Evolutionary conservation across 176 grass and related monocot species (phyloP).

Genomic region (Cenchrus purpureus): DNA sequence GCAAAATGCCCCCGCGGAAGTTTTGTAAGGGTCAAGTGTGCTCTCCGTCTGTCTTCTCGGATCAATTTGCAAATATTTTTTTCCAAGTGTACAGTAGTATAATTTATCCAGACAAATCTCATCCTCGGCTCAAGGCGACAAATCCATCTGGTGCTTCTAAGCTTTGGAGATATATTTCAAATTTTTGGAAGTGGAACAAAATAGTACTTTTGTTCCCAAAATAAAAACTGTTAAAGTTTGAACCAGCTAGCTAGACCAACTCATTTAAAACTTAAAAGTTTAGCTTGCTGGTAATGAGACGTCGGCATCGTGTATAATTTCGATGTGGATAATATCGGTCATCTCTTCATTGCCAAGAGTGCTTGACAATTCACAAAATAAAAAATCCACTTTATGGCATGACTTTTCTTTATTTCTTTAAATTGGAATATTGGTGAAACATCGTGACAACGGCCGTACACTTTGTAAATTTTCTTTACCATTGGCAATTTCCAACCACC

Average conservation of each 20-base stretch:
- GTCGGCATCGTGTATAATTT: not conserved
- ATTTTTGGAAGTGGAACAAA: not conserved
- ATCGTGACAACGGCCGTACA: not conserved
- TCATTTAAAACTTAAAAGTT: not conserved
- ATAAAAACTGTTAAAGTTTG: not conserved
- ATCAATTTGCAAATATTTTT: not conserved
- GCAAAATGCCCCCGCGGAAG: not conserved
- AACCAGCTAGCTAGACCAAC: not conserved
- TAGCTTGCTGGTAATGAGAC: not conserved
- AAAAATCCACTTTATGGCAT: not conserved
- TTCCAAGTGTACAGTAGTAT: not conserved
- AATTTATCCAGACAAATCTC: conserved; percentile 14
- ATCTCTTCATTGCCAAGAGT: not conserved
- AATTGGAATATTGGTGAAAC: not conserved
- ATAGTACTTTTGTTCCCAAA: not conserved
- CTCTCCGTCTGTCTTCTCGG: not conserved
- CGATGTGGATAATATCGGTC: not conserved
- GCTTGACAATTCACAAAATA: not conserved
- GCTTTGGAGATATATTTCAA: not conserved
- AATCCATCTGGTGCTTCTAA: too few relatives aligned
- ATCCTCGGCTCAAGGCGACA: not conserved
- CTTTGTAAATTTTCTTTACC: not conserved
- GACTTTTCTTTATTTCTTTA: not conserved
- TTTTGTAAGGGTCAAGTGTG: not conserved
- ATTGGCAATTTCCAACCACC: not conserved